phyloP scores from a whole-genome alignment of 495 filamentous ascomycete genomes.

The Sordaria brevicollis region DNA sequence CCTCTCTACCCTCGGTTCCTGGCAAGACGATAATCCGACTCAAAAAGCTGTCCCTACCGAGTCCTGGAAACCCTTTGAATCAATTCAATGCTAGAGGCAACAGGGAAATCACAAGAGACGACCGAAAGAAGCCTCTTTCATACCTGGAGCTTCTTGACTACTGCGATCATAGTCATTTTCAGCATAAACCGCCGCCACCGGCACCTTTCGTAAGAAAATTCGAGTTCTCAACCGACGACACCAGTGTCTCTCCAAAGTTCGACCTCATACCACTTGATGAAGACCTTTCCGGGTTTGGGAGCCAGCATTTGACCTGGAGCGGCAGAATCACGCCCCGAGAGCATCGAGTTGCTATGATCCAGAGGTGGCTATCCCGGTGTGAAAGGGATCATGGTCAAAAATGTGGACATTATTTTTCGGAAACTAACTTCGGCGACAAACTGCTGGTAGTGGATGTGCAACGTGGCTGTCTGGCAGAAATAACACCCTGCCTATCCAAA shows the following conservation, averaged over 20 bases:
- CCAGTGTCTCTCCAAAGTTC: not conserved
- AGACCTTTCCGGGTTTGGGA: not conserved
- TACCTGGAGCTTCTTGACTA: not conserved
- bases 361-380: not conserved
- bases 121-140: not conserved
- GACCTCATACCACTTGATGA: not conserved
- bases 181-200: not conserved
- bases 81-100: not conserved
- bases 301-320: not conserved
- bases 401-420: too few species aligned
- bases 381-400: not conserved
- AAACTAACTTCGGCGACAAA: too few species aligned
- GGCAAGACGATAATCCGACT: not conserved
- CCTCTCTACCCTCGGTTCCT: not conserved
- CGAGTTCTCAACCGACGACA: not conserved
- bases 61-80: not conserved
- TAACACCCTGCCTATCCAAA: not conserved
- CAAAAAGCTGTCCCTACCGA: not conserved
- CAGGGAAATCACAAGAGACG: not conserved
- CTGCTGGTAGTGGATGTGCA: not conserved
- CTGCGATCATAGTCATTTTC: not conserved
- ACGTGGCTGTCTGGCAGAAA: not conserved
- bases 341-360: not conserved
- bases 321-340: not conserved
- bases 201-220: not conserved